Evolutionary conservation across 2,329 filamentous ascomycete genomes (phyloP).

Genomic region (Sporothrix variecibatus): DNA sequence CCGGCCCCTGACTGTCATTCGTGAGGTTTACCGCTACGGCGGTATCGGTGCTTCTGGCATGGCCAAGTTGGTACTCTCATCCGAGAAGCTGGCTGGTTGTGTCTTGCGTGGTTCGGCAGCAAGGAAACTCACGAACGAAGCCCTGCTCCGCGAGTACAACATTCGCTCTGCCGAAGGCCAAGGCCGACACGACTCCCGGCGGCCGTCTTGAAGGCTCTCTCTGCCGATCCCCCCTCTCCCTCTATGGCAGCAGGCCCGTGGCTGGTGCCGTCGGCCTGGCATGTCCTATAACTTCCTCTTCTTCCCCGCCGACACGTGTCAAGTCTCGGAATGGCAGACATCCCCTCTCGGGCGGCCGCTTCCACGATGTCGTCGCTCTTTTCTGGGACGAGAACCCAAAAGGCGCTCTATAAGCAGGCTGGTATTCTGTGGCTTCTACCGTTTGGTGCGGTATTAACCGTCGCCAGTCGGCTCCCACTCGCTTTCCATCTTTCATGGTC

Average conservation of each 20-base stretch:
- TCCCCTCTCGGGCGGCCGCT: constrained; percentile 59
- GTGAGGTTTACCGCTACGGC: constrained; percentile 77
- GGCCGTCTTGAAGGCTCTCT: constrained; percentile 43
- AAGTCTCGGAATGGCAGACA: constrained; percentile 97
- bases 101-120: constrained; percentile 91
- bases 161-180: constrained; percentile 44
- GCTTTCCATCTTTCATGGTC: constrained; percentile 96
- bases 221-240: constrained; percentile 64
- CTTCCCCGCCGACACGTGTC: constrained; percentile 94
- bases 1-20: constrained; percentile 70
- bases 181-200: not conserved
- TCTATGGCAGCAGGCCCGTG: constrained; percentile 83
- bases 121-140: constrained; percentile 79
- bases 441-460: constrained; percentile 98
- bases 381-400: constrained; percentile 75
- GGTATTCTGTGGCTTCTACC: constrained; percentile 84
- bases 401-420: constrained; percentile 75
- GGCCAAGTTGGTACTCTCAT: constrained; percentile 93
- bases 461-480: constrained; percentile 87
- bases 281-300: constrained; percentile 97
- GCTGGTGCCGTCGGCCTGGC: constrained; percentile 85
- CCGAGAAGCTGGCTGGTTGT: constrained; percentile 89
- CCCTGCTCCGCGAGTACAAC: constrained; percentile 66
- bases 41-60: constrained; percentile 87
- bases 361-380: constrained; percentile 57